Conservation (phyloP, 2,329 filamentous ascomycete species). For the Neofusicoccum sp. region DNA sequence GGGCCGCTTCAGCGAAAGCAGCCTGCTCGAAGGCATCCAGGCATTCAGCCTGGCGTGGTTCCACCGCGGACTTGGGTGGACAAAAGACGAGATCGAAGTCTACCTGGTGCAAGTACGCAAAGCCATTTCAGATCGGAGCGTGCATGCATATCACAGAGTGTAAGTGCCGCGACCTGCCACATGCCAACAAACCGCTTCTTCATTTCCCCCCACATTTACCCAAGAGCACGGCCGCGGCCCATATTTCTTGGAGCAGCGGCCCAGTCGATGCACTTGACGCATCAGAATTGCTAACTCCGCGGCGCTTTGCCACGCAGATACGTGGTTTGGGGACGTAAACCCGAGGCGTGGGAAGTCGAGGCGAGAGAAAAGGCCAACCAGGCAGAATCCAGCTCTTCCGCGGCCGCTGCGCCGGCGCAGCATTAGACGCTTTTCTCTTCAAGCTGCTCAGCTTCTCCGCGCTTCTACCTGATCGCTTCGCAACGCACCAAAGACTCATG, state of each 20-base stretch:
- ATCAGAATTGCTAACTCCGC: conserved; percentile 17
- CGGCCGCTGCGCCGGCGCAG: not conserved
- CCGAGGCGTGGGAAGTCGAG: conserved; percentile 10
- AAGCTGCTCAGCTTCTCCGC: not conserved
- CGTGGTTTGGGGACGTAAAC: conserved; percentile 21
- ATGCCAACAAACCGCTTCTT: not conserved
- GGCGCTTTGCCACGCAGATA: conserved; percentile 15
- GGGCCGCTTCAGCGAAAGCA: conserved; percentile 50
- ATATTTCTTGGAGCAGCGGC: not conserved
- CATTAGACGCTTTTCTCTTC: not conserved
- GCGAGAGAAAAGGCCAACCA: not conserved
- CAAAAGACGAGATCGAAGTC: conserved; percentile 44
- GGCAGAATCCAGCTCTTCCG: not conserved
- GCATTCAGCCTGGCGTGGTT: conserved; percentile 46
- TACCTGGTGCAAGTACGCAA: conserved; percentile 45
- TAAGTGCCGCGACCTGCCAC: conserved; percentile 26
- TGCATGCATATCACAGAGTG: conserved; percentile 45
- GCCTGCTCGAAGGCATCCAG: conserved; percentile 46
- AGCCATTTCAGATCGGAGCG: conserved; percentile 37
- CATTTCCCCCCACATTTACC: not conserved
- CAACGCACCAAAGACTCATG: too few species aligned
- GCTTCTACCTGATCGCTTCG: too few species aligned
- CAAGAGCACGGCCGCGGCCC: not conserved
- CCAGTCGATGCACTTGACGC: not conserved
- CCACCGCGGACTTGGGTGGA: conserved; percentile 44